Evolutionary conservation across 2,329 filamentous ascomycete genomes (phyloP), one percentile per base, ranked within the genome.

Genomic region (Lomentospora prolificans): DNA sequence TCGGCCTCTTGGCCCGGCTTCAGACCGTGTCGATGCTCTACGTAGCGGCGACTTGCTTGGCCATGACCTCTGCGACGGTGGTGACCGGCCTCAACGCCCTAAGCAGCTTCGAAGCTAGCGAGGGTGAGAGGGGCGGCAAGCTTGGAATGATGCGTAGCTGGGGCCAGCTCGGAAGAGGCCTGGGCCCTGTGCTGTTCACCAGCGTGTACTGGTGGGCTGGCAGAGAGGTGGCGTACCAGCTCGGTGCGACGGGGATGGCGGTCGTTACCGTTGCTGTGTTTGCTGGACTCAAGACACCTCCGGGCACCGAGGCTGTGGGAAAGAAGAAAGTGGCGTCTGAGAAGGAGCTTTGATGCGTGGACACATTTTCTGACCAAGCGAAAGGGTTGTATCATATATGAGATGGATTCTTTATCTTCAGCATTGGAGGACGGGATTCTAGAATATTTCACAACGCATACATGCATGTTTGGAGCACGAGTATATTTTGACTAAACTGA

Each of bases 191-290:
- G 3, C 72, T 95, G 33, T 99, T 99, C 67, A 97, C 94, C 59
- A 90, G 89, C 51, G 76, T 99, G 56, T 99, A 99, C 73, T 99
- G 94, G 94, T 99, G 94, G 94, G 91, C 90, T 5, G 94, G 94
- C 0, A 78, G 94, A 50, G 87, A 95, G 66, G 78, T 84, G 9
- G 94, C 94, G 2, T 99, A 97, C 69, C 77, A 76, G 1, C 78
- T 90, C 63, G 94, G 94, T 3, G 87, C 89, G 0, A 76, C 81
- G 10, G 90, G 90, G 4, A 95, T 97, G 75, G 70, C 87, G 4
- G 81, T 76, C 1, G 91, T 97, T 9, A 79, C 80, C 48, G 77
- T 76, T 9, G 70, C 90, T 24, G 89, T 87, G 0, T 87, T 95
- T 67, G 77, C 80, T 19, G 81, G 80, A 0, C 70, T 96, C 60